Evolutionary conservation across 306 rosid genomes (phyloP).

Genomic region (Cajanus cajan): DNA sequence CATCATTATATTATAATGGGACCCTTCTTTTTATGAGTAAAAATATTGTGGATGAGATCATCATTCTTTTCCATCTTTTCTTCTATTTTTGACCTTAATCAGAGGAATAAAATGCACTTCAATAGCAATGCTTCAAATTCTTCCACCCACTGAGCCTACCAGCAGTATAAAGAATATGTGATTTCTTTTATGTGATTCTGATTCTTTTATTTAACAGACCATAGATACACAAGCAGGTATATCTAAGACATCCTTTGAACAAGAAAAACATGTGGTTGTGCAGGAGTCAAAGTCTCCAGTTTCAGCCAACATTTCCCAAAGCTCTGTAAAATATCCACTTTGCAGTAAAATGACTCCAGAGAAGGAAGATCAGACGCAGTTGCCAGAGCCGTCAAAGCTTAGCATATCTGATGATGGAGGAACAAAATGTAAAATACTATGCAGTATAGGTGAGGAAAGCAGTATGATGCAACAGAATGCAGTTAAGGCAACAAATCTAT

Average conservation of each 20-base stretch:
- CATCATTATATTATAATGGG: not conserved
- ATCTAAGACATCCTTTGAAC: constrained; percentile 11
- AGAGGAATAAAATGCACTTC: not conserved
- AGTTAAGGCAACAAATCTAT: not conserved
- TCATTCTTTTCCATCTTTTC: not conserved
- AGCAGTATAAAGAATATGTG: not conserved
- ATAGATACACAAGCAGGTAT: constrained; percentile 22
- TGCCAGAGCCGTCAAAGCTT: constrained; percentile 12
- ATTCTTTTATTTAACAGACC: constrained; percentile 33
- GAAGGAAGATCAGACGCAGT: constrained; percentile 22
- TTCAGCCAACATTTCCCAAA: constrained; percentile 1
- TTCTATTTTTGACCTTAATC: not conserved
- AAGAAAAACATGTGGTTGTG: constrained; percentile 22
- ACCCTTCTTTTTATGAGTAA: not conserved
- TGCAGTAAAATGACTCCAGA: not conserved
- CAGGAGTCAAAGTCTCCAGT: constrained; percentile 2
- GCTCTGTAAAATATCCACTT: constrained; percentile 6
- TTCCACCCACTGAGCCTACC: not conserved
- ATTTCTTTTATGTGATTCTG: constrained; percentile 20
- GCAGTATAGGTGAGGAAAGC: constrained; percentile 24
- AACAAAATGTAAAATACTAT: not conserved
- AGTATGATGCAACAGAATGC: constrained; percentile 24
- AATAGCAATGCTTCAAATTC: not conserved
- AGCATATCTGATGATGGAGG: constrained; percentile 30
- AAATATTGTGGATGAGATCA: not conserved